Base-by-base conservation (phyloP, 1,284 basidiomycete species). In the Sporisorium sorghi region DNA sequence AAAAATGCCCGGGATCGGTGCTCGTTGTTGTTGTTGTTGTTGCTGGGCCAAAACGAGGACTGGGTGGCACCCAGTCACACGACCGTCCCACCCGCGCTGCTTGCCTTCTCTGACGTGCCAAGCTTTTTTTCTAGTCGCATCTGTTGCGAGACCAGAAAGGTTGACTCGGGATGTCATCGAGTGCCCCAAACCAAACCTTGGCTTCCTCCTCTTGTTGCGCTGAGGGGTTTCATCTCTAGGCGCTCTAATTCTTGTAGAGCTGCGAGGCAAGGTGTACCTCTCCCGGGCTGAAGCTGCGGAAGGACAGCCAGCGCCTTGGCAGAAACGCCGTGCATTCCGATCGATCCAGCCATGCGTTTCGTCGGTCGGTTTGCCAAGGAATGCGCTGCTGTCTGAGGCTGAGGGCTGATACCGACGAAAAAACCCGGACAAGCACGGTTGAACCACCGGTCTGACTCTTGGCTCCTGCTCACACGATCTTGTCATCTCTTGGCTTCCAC, bases 61-160 rank as follows among this genome's bases (percentile, higher is more conserved):
- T n/a, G 37, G 3, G 37, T 40, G 37, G 14, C 37, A 19, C n/a
- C 37, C n/a, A 19, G 37, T 37, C 35, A 37, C 35, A 37, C 35
- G 35, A 37, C 15, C 35, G 35, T 3, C 2, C 1, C 12, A 15
- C 4, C 15, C 4, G 35, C 35, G 15, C 26, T 52, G 47, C 52
- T 50, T 40, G 59, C 59, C 59, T 32, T 55, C 24, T 55, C 37
- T 47, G 59, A 62, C 59, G 47, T 62, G 59, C 59, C 59, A 62
- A 62, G 59, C 42, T 14, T 43, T 43, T 43, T 43, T 23, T 43
- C 21, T 42, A 1, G 8, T 33, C 32, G 10, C 11, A 12, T 14
- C 14, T 3, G 33, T 3, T 35, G 33, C 14, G 33, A 3, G 14
- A 12, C 6, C 33, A 35, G 33, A n/a, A n/a, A n/a, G n/a, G n/a